These are phyloP conservation scores for Sugiyamaella grinbergsii DNA, from an alignment of 1,139 yeast genomes.

Conservation along the genomic window DNA sequence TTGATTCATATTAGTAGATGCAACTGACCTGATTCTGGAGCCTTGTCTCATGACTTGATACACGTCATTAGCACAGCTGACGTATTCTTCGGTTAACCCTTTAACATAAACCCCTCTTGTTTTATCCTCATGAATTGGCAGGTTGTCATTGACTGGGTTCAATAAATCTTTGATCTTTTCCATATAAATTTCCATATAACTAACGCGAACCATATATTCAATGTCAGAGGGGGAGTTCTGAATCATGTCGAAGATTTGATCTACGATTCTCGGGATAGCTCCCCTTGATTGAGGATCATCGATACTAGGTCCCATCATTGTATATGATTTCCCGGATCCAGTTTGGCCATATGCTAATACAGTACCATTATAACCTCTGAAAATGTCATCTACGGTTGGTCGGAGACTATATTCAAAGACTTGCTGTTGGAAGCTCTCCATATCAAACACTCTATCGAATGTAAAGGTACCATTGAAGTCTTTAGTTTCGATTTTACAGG, in stretches of 20 bases:
- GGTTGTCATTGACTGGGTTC: constrained; percentile 43
- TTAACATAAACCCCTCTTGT: constrained; percentile 69
- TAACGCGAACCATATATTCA: constrained; percentile 69
- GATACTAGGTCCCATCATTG: constrained; percentile 71
- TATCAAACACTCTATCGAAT: constrained; percentile 67
- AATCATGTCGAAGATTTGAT: constrained; percentile 62
- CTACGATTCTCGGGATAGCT: constrained; percentile 72
- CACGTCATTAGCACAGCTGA: constrained; percentile 61
- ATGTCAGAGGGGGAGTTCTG: constrained; percentile 53
- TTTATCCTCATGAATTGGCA: constrained; percentile 68
- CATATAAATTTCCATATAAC: constrained; percentile 81
- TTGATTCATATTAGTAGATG: constrained; percentile 70
- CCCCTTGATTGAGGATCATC: constrained; percentile 53
- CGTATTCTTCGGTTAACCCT: constrained; percentile 64
- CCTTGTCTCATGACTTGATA: constrained; percentile 60
- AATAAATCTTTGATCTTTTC: constrained; percentile 72
- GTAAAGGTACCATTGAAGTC: constrained; percentile 48
- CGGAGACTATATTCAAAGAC: constrained; percentile 62
- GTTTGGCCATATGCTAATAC: constrained; percentile 89
- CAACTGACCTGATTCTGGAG: constrained; percentile 55
- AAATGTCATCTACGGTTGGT: constrained; percentile 64
- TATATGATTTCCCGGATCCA: constrained; percentile 82
- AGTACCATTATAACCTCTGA: constrained; percentile 82
- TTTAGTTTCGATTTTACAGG: constrained; percentile 28
- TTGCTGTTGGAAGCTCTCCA: constrained; percentile 55